Conservation (phyloP, 176 grass and related monocot genomes). For the Oryza coarctata region DNA sequence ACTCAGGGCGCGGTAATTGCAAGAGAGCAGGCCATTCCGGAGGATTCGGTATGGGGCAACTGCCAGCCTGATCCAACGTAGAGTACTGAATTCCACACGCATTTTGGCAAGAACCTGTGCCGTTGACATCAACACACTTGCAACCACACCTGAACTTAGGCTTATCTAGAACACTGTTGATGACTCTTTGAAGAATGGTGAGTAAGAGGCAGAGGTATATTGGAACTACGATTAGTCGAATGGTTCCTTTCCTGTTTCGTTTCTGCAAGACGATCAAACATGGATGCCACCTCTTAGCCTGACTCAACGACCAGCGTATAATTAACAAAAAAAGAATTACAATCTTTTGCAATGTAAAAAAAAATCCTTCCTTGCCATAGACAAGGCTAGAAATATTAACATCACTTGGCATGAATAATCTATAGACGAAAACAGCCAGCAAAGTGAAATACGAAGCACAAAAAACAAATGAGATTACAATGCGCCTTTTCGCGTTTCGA, state of each 20-base stretch:
- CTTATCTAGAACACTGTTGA: conserved; percentile 39
- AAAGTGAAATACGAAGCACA: not conserved
- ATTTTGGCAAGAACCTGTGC: conserved; percentile 43
- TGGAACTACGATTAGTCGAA: conserved; percentile 57
- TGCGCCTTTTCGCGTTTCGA: not conserved
- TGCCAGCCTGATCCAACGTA: conserved; percentile 35
- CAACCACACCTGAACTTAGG: conserved; percentile 45
- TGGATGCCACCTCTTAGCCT: conserved; percentile 16
- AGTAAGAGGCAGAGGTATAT: conserved; percentile 54
- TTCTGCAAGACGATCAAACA: conserved; percentile 44
- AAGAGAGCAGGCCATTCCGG: conserved; percentile 50
- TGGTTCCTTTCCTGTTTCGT: conserved; percentile 54
- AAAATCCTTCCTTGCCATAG: not conserved
- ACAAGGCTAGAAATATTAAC: not conserved
- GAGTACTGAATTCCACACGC: conserved; percentile 53
- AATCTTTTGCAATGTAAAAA: not conserved
- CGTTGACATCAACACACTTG: conserved; percentile 41
- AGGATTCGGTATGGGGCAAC: conserved; percentile 53
- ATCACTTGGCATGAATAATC: not conserved
- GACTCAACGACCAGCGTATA: not conserved
- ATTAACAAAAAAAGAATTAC: not conserved
- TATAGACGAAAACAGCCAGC: not conserved
- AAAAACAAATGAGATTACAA: not conserved
- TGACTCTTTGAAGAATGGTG: conserved; percentile 44
- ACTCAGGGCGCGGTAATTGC: conserved; percentile 51